Evolutionary conservation across 345 rosid species (phyloP).

Genomic region (Anacardium occidentale): DNA sequence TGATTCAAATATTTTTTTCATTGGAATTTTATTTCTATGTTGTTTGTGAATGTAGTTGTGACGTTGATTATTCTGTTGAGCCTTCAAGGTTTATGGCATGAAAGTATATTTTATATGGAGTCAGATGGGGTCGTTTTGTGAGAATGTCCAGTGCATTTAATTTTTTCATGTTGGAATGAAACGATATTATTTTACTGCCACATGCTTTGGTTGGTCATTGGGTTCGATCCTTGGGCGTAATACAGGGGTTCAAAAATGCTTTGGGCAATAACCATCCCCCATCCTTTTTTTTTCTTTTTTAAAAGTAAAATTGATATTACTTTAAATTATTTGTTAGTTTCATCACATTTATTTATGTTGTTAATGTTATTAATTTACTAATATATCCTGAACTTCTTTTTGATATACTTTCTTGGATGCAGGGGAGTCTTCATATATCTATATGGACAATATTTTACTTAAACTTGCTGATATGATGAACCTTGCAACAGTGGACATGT

Average conservation of each 20-base stretch:
- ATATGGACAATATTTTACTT: conserved; percentile 52
- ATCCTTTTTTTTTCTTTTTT: too few species aligned
- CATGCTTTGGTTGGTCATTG: too few species aligned
- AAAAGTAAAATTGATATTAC: background rate
- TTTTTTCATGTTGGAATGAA: background rate
- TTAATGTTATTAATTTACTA: background rate
- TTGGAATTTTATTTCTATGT: too few species aligned
- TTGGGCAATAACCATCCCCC: too few species aligned
- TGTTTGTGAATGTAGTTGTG: too few species aligned
- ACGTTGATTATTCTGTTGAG: background rate
- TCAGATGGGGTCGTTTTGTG: background rate
- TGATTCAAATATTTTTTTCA: too few species aligned
- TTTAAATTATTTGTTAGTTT: background rate
- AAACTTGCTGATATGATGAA: conserved; percentile 69
- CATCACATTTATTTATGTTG: background rate
- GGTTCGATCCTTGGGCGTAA: too few species aligned
- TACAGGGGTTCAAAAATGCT: too few species aligned
- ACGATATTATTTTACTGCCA: too few species aligned
- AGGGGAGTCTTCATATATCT: conserved; percentile 59
- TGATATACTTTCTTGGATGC: conserved; percentile 25
- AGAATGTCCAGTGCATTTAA: background rate
- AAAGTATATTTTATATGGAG: background rate
- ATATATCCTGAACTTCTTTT: conserved; percentile 5
- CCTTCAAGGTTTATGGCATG: background rate
- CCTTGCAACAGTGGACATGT: conserved; percentile 31